Base-by-base conservation (phyloP, 2,329 filamentous ascomycete species). In the Aspergillus costaricaensis region DNA sequence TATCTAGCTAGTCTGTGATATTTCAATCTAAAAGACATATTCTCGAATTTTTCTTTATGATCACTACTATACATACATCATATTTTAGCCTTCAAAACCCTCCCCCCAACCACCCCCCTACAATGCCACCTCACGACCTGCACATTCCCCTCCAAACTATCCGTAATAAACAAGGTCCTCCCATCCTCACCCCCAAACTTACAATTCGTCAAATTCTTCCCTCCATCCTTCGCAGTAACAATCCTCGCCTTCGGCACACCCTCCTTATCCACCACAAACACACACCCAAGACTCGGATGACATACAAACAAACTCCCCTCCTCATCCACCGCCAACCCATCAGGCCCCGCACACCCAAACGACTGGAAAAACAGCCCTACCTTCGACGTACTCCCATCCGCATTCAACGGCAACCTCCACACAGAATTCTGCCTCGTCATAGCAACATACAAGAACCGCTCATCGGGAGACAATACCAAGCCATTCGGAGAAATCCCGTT, bases 291-390 rank as follows among this genome's bases (percentile, higher is more conserved):
- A 4, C 36, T 25, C 2, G 51, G 41, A 54, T 54, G 51, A 2
- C 23, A 38, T 4, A 54, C 38, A 1, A 54, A 30, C 2, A 54
- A 25, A 41, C 30, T 53, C 23, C 51, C 51, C 51, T 14, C 36
- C 15, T 25, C 12, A n/a, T 54, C 51, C 51, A 41, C 21, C 2
- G 51, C 36, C 51, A 54, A 30, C n/a, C 51, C 51, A 44, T 54
- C 51, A 3, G 36, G 36, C 1, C 51, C 51, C 1, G 36, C 36
- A 41, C 41, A 43, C 8, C 51, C 51, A 54, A 43, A 54, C 9
- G 41, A 54, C n/a, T 38, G 39, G 4, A 38, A 39, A 2, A 54
- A 54, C 15, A 38, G 2, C 0, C 51, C 51, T 2, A 54, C 21
- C 3, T 38, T 39, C 51, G 15, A 23, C 51, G 41, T 38, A 3